Base-by-base conservation (phyloP, 129 eudicot species). In the Pseudognaphalium luteoalbum region DNA sequence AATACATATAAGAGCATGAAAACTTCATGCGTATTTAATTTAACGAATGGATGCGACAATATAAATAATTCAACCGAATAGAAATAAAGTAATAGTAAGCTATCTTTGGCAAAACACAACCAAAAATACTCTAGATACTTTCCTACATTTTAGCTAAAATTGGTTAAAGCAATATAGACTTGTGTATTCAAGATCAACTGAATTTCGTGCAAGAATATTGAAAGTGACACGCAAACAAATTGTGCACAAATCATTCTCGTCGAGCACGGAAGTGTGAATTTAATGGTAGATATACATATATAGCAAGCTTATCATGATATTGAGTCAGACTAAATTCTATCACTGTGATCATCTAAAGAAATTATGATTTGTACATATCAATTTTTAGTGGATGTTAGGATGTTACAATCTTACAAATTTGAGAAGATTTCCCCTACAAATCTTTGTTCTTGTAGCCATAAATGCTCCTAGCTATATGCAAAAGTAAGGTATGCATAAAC, bases 211-310 rank as follows among this genome's bases (percentile, higher is more conserved):
- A 52, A 72, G 39, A 25, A 59, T 66, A 25, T n/a, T 37, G 83
- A 80, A 80, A 73, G 68, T 8, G 83, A 80, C 79, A 66, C 34
- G 30, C 63, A 34, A 80, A 56, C 83, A 66, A 64, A 66, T 54
- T n/a, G 41, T 63, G 79, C 83, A 80, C 74, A 80, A 39, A 66
- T 66, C 39, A 2, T 35, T 72, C 68, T 30, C 66, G n/a, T 50
- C 16, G 69, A 73, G 25, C 83, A 80, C 74, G 75, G 62, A 73
- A 80, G 75, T 73, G 79, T 63, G 52, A 20, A 72, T 25, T 56
- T 73, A 66, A 73, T 66, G 74, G 74, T 14, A 47, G 2, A 19
- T 66, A 19, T 66, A 80, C 79, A 54, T 42, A 80, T 80, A 66
- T 80, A 69, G 83, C 62, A 74, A 73, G 32, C 54, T 33, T 66